Base-by-base conservation (phyloP, 768 basidiomycete species). In the Grammothele lineata region DNA sequence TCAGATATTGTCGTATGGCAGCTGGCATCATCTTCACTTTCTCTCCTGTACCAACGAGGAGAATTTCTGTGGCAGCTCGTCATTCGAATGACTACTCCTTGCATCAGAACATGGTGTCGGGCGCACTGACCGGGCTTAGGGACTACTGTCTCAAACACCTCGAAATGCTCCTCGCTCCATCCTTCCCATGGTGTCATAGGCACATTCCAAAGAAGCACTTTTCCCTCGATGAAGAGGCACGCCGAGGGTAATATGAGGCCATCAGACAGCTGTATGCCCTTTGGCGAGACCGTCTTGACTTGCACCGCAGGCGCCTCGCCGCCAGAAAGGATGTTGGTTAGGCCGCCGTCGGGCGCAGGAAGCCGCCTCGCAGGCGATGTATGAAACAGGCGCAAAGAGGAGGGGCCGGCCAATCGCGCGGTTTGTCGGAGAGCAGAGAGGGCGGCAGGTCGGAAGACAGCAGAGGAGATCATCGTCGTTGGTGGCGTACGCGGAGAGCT, bases 151-250 rank as follows among this genome's bases (percentile, higher is more conserved):
- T 95, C 86, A 53, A 97, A 90, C 21, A 95, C 63, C 54, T 81
- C 76, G 55, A 95, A 89, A 50, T 82, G 80, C 34, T 84, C 87
- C 43, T 72, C 70, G 6, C 59, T 70, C 92, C 92, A 97, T 3
- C 73, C 85, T 11, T 69, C 63, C 83, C 87, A 88, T 1, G 73
- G 59, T 4, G 63, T 72, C 2, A 70, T 64, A 5, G 87, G 84
- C 2, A 88, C 86, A 61, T 97, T 84, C 95, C 95, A 99, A 32
- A 97, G 63, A 43, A 94, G 85, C 0, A 92, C 86, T 37, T 87
- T 80, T 2, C 91, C 92, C 47, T 90, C 86, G 7, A 94, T 63
- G 52, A 99, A 87, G 23, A 99, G 77, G 56, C 83, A 86, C 0
- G 92, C 78, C 1, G 82, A 83, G 0, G 84, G 80, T 1, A 96